Conservation (phyloP, 2,329 filamentous ascomycete species). For the Trichophyton equinum region DNA sequence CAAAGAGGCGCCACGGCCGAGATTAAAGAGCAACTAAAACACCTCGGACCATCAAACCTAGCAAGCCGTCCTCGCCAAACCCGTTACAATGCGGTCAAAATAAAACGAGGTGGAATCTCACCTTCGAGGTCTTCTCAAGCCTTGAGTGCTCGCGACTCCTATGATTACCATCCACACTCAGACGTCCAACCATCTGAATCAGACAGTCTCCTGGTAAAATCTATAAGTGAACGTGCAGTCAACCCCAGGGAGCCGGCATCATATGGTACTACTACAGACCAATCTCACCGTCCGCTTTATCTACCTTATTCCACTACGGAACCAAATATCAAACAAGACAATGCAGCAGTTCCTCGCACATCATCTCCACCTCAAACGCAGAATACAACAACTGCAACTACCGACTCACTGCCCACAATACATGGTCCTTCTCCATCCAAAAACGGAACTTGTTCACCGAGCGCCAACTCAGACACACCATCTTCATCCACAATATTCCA, state of each 20-base stretch:
- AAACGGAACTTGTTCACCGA: neutral
- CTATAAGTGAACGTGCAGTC: slow-evolving; percentile 12
- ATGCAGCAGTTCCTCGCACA: neutral
- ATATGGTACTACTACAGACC: slow-evolving; percentile 38
- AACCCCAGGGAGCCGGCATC: slow-evolving; percentile 34
- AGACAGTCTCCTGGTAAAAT: slow-evolving; percentile 29
- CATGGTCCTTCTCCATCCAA: neutral
- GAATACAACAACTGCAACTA: neutral
- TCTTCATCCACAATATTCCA: slow-evolving; percentile 16
- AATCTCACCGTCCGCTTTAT: slow-evolving; percentile 4
- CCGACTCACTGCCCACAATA: neutral
- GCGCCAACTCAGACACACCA: neutral
- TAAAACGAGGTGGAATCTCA: slow-evolving; percentile 44
- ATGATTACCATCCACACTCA: slow-evolving; percentile 21
- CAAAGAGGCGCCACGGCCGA: slow-evolving; percentile 43
- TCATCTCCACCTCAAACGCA: neutral
- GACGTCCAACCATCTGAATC: slow-evolving; percentile 13
- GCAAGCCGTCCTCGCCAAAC: slow-evolving; percentile 49
- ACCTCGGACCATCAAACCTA: slow-evolving; percentile 52
- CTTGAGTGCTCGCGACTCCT: neutral
- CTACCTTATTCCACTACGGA: slow-evolving; percentile 6
- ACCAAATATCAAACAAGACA: neutral
- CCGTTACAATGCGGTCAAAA: slow-evolving; percentile 51
- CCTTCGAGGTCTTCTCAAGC: neutral
- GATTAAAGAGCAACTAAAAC: slow-evolving; percentile 47